These are phyloP conservation scores for Sporothrix curviconia DNA, from an alignment of 2,329 filamentous ascomycete species.

Conservation along the genomic window DNA sequence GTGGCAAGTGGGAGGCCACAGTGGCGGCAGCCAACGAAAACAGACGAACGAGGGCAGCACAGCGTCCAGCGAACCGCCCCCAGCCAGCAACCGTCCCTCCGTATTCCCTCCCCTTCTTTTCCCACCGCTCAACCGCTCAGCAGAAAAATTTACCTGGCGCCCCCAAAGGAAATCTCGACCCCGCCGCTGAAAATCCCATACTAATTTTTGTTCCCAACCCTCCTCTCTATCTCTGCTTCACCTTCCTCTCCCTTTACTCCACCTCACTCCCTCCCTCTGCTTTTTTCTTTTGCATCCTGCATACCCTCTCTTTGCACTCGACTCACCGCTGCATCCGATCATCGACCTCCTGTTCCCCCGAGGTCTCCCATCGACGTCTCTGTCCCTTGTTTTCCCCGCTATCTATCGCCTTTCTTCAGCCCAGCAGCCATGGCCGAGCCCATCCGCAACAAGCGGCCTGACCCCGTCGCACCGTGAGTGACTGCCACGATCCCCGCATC, in stretches of 20 bases:
- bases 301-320: neutral
- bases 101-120: conserved; percentile 7
- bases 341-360: neutral
- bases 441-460: conserved; percentile 57
- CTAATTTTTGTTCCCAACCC: conserved; percentile 16
- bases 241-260: conserved; percentile 8
- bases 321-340: neutral
- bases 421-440: conserved; percentile 49
- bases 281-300: conserved; percentile 15
- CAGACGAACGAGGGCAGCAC: neutral
- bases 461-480: conserved; percentile 52
- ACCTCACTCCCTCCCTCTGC: conserved; percentile 20
- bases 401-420: neutral
- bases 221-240: conserved; percentile 3
- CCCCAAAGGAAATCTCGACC: conserved; percentile 18
- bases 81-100: neutral
- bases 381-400: neutral
- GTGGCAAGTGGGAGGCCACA: conserved; percentile 7
- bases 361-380: neutral
- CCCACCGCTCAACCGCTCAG: conserved; percentile 20
- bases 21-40: conserved; percentile 15
- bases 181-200: conserved; percentile 19
- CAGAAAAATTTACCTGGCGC: conserved; percentile 21
- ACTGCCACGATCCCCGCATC: conserved; percentile 9
- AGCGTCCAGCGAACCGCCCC: neutral